Conservation (phyloP, 208 protist genomes). For the Trichomonas gallinae region DNA sequence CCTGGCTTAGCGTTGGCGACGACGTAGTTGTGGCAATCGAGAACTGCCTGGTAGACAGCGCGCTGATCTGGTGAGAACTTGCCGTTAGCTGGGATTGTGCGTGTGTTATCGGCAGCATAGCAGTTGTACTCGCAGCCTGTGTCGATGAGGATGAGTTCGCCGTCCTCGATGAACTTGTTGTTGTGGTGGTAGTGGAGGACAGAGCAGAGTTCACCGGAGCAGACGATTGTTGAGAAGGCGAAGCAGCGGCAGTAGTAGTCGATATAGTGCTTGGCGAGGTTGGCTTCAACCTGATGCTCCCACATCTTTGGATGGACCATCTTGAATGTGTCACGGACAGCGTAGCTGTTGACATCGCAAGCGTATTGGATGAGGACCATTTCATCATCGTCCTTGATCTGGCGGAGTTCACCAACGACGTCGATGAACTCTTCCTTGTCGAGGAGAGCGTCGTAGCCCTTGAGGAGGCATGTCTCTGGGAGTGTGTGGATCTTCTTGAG, state of each 20-base stretch:
- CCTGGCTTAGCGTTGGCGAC: slow-evolving; percentile 36
- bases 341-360: slow-evolving; percentile 16
- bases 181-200: slow-evolving; percentile 48
- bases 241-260: slow-evolving; percentile 1
- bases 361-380: slow-evolving; percentile 10
- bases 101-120: slow-evolving; percentile 51
- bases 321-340: not conserved
- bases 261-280: not conserved
- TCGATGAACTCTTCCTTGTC: not conserved
- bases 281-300: slow-evolving; percentile 18
- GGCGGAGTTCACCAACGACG: slow-evolving; percentile 16
- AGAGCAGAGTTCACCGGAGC: slow-evolving; percentile 32
- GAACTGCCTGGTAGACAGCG: slow-evolving; percentile 43
- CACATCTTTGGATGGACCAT: not conserved
- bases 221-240: slow-evolving; percentile 45
- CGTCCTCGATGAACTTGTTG: slow-evolving; percentile 27
- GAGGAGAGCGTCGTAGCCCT: not conserved
- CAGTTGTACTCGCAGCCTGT: slow-evolving; percentile 41
- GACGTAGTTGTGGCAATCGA: slow-evolving; percentile 34
- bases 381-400: slow-evolving; percentile 25
- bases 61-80: slow-evolving; percentile 42
- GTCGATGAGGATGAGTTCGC: slow-evolving; percentile 49
- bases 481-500: not conserved
- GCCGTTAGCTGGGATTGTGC: slow-evolving; percentile 43
- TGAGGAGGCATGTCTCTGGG: not conserved